Percentiles rank a stretch among this genome's conserved stretches.
These are phyloP conservation scores for Rauvolfia tetraphylla DNA, from an alignment of 257 asterid species.

Conservation along the genomic window DNA sequence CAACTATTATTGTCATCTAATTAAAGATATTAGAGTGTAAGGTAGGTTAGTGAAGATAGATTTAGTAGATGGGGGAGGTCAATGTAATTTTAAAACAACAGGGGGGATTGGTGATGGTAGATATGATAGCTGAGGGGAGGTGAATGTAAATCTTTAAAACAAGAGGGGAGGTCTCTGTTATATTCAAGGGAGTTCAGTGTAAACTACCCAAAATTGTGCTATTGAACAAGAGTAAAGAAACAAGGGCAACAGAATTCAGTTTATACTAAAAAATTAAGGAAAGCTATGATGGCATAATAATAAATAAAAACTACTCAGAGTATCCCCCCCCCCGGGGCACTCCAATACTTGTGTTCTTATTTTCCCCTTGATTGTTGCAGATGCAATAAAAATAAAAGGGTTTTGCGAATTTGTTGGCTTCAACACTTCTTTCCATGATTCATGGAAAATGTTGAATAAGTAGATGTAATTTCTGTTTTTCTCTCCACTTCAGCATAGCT, in stretches of 20 bases:
- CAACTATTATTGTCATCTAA: no score
- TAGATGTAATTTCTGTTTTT: neutral
- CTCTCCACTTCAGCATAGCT: neutral
- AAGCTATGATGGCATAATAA: neutral
- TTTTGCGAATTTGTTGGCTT: neutral
- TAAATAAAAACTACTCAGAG: neutral
- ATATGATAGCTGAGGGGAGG: no score
- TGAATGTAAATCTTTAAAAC: no score
- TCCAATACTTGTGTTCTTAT: neutral
- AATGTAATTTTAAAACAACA: no score
- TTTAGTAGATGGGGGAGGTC: no score
- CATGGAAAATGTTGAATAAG: neutral
- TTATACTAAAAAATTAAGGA: neutral
- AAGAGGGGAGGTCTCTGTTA: no score
- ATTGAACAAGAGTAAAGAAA: neutral
- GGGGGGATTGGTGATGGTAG: no score
- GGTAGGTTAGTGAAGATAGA: no score
- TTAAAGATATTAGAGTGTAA: no score
- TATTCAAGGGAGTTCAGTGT: no score
- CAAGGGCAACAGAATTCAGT: neutral
- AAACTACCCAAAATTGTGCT: neutral
- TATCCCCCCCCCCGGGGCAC: no score
- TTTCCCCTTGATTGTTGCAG: neutral
- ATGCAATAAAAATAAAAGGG: neutral
- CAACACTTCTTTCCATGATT: neutral